Conservation (phyloP, 495 filamentous ascomycete genomes). For the Hyaloscypha bicolor region DNA sequence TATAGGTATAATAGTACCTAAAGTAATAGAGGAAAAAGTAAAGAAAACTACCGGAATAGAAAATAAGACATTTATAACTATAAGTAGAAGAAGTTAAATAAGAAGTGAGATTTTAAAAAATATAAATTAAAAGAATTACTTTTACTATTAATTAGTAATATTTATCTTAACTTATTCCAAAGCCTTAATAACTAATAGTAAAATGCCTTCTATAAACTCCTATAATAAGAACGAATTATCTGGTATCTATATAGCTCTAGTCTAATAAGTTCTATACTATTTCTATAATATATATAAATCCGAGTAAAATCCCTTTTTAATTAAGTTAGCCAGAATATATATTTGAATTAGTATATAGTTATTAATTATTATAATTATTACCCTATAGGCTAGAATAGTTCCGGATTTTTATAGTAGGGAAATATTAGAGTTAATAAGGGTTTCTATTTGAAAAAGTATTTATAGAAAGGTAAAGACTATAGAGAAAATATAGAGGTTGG, state of each 20-base stretch:
- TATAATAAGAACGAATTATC: conserved; percentile 39
- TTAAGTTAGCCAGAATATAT: conserved; percentile 31
- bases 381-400: conserved; percentile 11
- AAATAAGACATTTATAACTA: too few relatives aligned
- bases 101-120: too few relatives aligned
- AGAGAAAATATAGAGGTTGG: conserved; percentile 14
- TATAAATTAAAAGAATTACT: too few relatives aligned
- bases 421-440: not conserved
- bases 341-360: conserved; percentile 40
- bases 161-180: not conserved
- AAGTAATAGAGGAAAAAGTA: too few relatives aligned
- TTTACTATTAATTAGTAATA: too few relatives aligned
- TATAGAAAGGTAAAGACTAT: not conserved
- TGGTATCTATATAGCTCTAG: conserved; percentile 36
- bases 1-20: too few relatives aligned
- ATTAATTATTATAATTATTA: conserved; percentile 27
- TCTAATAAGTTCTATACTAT: conserved; percentile 40
- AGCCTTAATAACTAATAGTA: not conserved
- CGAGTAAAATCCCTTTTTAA: conserved; percentile 42
- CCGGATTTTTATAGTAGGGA: not conserved
- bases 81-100: too few relatives aligned
- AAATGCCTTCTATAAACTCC: conserved; percentile 33
- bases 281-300: conserved; percentile 44
- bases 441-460: not conserved
- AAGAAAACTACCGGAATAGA: too few relatives aligned